Conservation (phyloP, 371 early-diverging fungal species). For the Mortierella sp. region DNA sequence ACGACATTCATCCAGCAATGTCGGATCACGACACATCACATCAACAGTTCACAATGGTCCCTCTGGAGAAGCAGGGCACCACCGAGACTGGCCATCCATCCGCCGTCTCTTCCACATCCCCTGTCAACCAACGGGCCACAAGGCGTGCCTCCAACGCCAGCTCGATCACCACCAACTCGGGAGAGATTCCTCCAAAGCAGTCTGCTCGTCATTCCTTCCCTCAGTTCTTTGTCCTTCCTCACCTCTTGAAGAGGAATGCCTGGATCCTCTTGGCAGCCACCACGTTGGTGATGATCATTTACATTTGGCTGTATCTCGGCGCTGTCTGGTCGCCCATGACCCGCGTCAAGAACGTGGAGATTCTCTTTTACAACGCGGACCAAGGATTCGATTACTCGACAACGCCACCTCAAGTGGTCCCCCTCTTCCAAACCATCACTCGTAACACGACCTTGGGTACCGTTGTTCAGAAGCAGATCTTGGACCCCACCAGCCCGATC, state of each 20-base stretch:
- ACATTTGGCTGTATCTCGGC: conserved; percentile 58
- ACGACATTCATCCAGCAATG: conserved; percentile 12
- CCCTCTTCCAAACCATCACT: conserved; percentile 40
- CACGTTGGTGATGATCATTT: conserved; percentile 48
- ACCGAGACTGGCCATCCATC: conserved; percentile 3
- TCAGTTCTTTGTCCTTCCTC: conserved; percentile 47
- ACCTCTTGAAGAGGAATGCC: conserved; percentile 39
- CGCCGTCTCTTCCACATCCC: conserved; percentile 32
- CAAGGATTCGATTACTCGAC: conserved; percentile 54
- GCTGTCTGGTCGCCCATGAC: conserved; percentile 56
- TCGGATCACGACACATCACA: conserved; percentile 18
- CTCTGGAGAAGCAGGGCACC: conserved; percentile 21
- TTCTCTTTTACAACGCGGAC: conserved; percentile 57
- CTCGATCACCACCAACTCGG: not conserved
- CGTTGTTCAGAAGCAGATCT: conserved; percentile 35
- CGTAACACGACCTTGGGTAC: conserved; percentile 42
- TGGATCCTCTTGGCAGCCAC: conserved; percentile 31
- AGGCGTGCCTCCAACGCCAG: not conserved
- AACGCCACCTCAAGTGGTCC: conserved; percentile 30
- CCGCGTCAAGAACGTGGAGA: conserved; percentile 51
- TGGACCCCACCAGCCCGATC: conserved; percentile 35
- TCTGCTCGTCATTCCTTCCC: conserved; percentile 21
- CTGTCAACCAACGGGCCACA: conserved; percentile 22
- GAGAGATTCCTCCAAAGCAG: conserved; percentile 5
- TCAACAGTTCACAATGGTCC: conserved; percentile 16